These are phyloP conservation scores for Xylariaceae sp. DNA, from an alignment of 2,329 filamentous ascomycete genomes.

Conservation along the genomic window DNA sequence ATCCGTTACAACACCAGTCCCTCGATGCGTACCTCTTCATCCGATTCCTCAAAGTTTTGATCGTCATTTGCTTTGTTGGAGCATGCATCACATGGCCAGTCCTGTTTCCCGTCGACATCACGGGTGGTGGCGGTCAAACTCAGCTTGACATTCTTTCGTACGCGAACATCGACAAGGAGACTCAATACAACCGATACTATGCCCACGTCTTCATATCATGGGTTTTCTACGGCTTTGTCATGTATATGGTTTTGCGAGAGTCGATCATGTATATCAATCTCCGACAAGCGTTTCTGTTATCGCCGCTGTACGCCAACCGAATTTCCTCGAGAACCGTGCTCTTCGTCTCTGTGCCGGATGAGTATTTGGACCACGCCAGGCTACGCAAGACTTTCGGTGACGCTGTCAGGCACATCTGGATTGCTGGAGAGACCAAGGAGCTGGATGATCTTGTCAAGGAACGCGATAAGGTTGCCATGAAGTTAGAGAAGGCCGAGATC, in stretches of 20 bases:
- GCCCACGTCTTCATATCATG: conserved; percentile 79
- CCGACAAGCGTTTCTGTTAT: conserved; percentile 86
- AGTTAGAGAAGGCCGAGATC: conserved; percentile 82
- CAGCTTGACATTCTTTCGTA: conserved; percentile 79
- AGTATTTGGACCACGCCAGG: conserved; percentile 73
- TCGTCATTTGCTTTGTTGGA: conserved; percentile 77
- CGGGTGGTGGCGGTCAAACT: conserved; percentile 60
- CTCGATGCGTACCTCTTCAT: conserved; percentile 90
- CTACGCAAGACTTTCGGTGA: conserved; percentile 78
- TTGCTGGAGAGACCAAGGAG: conserved; percentile 71
- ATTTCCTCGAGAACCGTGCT: conserved; percentile 89
- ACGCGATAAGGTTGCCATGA: conserved; percentile 73
- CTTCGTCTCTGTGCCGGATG: conserved; percentile 76
- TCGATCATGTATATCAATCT: conserved; percentile 89
- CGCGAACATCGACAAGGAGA: conserved; percentile 62
- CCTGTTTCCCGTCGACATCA: conserved; percentile 80
- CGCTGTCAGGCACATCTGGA: conserved; percentile 79
- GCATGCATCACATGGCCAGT: conserved; percentile 83
- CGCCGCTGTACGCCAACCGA: conserved; percentile 76
- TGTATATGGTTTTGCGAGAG: conserved; percentile 84
- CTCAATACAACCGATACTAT: conserved; percentile 63
- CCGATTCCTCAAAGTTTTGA: conserved; percentile 76
- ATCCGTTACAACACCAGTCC: conserved; percentile 83
- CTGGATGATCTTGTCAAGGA: conserved; percentile 78
- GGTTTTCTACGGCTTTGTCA: conserved; percentile 81